phyloP scores from a whole-genome alignment of 1,284 basidiomycete genomes.

The Moesziomyces globuligerus region DNA sequence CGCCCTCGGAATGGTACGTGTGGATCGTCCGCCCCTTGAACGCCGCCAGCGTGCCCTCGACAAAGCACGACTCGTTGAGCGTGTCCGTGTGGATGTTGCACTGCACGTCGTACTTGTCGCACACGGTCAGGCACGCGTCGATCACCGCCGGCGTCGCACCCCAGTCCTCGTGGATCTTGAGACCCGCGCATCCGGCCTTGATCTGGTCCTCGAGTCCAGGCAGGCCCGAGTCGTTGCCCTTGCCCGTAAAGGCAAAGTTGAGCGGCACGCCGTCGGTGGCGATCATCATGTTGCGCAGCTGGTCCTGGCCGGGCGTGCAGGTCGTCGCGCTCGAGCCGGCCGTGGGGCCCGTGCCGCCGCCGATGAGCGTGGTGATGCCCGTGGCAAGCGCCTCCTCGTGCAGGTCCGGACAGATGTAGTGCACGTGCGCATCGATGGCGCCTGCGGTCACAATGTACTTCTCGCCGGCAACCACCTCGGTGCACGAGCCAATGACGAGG shows the following conservation, averaged over 20 bases:
- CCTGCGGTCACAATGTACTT: constrained; percentile 93
- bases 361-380: constrained; percentile 69
- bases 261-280: constrained; percentile 86
- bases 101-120: constrained; percentile 94
- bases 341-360: constrained; percentile 83
- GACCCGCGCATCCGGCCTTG: constrained; percentile 84
- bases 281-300: constrained; percentile 61
- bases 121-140: constrained; percentile 79
- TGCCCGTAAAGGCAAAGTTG: constrained; percentile 84
- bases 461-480: constrained; percentile 86
- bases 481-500: constrained; percentile 70
- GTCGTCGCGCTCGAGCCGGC: constrained; percentile 93
- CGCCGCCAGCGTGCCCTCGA: constrained; percentile 90
- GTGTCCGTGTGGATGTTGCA: constrained; percentile 98
- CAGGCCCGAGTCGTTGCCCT: constrained; percentile 85
- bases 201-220: constrained; percentile 81
- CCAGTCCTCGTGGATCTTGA: constrained; percentile 99
- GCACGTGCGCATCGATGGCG: constrained; percentile 83
- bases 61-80: constrained; percentile 74
- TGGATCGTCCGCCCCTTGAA: constrained; percentile 93
- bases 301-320: constrained; percentile 77
- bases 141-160: constrained; percentile 90
- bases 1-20: constrained; percentile 71
- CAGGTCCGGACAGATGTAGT: constrained; percentile 93
- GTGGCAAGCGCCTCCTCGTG: constrained; percentile 72